A percentile compares a stretch with the other conserved stretches of the same genome.
Conservation (phyloP, 768 basidiomycete genomes). For the Xerocomus spinulosus region DNA sequence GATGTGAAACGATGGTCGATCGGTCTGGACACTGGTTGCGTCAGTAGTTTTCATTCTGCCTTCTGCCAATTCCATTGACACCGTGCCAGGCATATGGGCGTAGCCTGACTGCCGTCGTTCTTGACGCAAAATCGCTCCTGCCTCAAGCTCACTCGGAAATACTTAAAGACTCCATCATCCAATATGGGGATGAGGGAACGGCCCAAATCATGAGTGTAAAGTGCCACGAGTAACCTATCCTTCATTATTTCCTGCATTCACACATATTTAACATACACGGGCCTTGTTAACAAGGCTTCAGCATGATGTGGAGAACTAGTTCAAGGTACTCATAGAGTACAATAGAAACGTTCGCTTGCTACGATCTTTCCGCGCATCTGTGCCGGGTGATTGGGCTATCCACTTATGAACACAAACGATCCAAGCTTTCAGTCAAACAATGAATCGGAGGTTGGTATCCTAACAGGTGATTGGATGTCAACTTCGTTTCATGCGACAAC, state of each 20-base stretch:
- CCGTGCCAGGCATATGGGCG: conserved; percentile 50
- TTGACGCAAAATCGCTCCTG: conserved; percentile 33
- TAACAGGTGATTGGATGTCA: conserved; percentile 5
- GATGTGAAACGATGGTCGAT: conserved; percentile 81
- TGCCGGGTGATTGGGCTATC: neutral
- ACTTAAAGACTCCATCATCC: conserved; percentile 30
- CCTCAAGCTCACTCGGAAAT: conserved; percentile 8
- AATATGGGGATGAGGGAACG: conserved; percentile 52
- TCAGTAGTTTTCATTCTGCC: no score
- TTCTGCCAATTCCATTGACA: neutral
- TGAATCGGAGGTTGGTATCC: conserved; percentile 30
- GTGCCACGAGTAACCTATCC: conserved; percentile 30
- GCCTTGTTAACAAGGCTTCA: neutral
- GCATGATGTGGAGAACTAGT: no score
- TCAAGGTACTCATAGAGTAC: neutral
- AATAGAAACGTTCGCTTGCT: neutral
- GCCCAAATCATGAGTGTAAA: conserved; percentile 52
- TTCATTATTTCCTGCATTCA: neutral
- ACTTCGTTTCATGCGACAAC: neutral
- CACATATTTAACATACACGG: neutral
- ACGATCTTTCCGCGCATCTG: neutral
- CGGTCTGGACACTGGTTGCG: conserved; percentile 86
- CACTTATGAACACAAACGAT: neutral
- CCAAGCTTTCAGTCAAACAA: conserved; percentile 14
- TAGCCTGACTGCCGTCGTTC: conserved; percentile 62